A percentile compares a stretch with the other conserved stretches of the same genome.
Conservation (phyloP, 768 basidiomycete species). For the Phanerochaete sordida region DNA sequence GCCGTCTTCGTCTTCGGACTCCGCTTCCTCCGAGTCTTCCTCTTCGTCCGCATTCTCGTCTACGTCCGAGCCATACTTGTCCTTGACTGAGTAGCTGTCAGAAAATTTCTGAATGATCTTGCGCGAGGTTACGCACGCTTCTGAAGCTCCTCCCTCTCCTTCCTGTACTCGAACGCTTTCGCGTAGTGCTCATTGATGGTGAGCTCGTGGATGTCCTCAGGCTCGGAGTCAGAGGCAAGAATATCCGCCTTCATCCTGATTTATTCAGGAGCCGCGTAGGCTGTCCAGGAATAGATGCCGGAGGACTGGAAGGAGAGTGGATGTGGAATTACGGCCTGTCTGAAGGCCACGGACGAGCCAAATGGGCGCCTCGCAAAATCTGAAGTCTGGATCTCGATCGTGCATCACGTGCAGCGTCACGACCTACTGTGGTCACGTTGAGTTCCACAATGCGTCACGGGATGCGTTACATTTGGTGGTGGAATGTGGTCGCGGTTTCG, state of each 20-base stretch:
- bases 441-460: background rate
- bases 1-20: slow-evolving; percentile 91
- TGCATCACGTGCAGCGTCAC: slow-evolving; percentile 1
- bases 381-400: background rate
- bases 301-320: background rate
- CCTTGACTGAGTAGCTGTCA: slow-evolving; percentile 57
- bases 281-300: background rate
- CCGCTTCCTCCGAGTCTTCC: slow-evolving; percentile 69
- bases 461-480: background rate
- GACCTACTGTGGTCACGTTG: background rate
- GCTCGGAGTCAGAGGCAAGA: slow-evolving; percentile 31
- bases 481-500: background rate
- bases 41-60: slow-evolving; percentile 51
- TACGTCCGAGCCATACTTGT: slow-evolving; percentile 79
- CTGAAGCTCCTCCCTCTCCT: slow-evolving; percentile 81
- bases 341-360: background rate
- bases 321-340: background rate
- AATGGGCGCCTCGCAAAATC: background rate
- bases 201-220: slow-evolving; percentile 41
- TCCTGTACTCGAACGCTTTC: slow-evolving; percentile 78
- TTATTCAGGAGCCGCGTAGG: background rate
- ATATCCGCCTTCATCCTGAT: background rate
- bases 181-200: slow-evolving; percentile 76
- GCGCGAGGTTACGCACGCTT: slow-evolving; percentile 49
- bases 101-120: background rate